Base-by-base conservation (phyloP, 805 yeast genomes). In the Candida xyloterini region DNA sequence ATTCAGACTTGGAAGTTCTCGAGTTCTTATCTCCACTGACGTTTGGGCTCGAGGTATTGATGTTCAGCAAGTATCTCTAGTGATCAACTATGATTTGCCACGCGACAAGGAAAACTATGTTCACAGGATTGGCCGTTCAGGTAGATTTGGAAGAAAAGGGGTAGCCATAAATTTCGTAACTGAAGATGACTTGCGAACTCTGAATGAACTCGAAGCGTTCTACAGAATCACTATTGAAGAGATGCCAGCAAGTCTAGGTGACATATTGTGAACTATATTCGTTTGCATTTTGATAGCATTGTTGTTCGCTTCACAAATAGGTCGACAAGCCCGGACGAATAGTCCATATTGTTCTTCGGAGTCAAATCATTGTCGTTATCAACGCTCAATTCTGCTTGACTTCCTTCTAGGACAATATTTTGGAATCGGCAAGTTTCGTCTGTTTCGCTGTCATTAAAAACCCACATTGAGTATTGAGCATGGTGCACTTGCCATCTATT, bases 121-220 rank as follows among this genome's bases (percentile, higher is more conserved):
- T 59, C 99, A 91, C 71, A 79, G 99, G 72, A 95, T 91, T 59
- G 99, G 99, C 67, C 81, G 99, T 72, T 87, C 95, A 55, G 99
- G 99, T 60, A 82, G 99, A 68, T 91, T 91, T 74, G 99, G 99
- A 64, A 80, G 99, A 68, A 91, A 90, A 72, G 99, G 99, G 74
- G 91, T 87, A 48, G 97, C 98, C 47, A 85, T 91, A 63, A 93
- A 90, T 74, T 85, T 91, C 60, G 82, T 90, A 55, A 90, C 98
- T 36, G 75, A 73, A 48, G 81, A 80, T 40, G 97, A 91, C 63
- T 74, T 74, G 50, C 73, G 76, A 50, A 75, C 75, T 60, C 71
- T 90, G 71, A 80, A 84, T 62, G 95, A 85, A 64, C 80, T 93
- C 51, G 97, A 91, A 72, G 82, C 74, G 64, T 87, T 81, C 72